These are phyloP conservation scores for Spirogloea muscicola DNA, from an alignment of 139 green algal species.

Conservation along the genomic window DNA sequence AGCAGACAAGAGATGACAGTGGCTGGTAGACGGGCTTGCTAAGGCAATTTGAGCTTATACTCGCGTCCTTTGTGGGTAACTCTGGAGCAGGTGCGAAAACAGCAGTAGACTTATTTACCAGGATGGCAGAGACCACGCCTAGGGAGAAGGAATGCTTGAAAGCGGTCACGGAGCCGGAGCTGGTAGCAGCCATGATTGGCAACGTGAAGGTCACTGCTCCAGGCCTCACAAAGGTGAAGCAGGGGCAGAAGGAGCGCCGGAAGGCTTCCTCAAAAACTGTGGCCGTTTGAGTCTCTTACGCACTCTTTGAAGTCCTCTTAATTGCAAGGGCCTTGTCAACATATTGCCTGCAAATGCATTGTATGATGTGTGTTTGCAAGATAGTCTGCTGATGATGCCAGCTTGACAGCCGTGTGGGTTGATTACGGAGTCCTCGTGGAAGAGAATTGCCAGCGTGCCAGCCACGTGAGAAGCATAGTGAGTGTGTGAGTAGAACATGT, in stretches of 20 bases:
- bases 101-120: constrained; percentile 57
- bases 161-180: constrained; percentile 73
- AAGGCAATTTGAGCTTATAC: background rate
- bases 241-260: constrained; percentile 50
- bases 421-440: too few species aligned
- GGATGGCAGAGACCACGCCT: constrained; percentile 41
- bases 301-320: too few species aligned
- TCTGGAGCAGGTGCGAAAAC: background rate
- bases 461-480: too few species aligned
- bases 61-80: background rate
- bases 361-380: too few species aligned
- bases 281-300: too few species aligned
- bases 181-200: constrained; percentile 74
- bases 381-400: too few species aligned
- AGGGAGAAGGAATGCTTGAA: constrained; percentile 63
- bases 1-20: background rate
- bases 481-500: too few species aligned
- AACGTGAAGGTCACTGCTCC: constrained; percentile 82
- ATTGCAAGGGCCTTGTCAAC: too few species aligned
- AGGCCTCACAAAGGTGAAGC: constrained; percentile 78
- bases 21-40: background rate
- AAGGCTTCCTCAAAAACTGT: constrained; percentile 47
- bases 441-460: too few species aligned
- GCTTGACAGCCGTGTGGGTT: too few species aligned
- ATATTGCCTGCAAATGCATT: too few species aligned